Evolutionary conservation across 805 yeast species (phyloP), one percentile per base, ranked within the genome.

Genomic region (Ogataea trehalophila): DNA sequence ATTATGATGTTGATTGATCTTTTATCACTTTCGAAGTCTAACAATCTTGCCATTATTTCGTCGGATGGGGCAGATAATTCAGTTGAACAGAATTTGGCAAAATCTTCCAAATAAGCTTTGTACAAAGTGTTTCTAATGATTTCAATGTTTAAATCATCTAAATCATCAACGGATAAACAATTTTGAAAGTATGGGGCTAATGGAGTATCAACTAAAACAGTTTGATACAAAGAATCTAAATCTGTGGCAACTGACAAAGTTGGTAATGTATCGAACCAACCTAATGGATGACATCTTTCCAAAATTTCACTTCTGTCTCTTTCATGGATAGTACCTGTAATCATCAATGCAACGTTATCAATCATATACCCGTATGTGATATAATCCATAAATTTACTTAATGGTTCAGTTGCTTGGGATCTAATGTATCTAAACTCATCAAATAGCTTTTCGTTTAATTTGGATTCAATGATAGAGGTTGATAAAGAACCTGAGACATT

Each of bases 211-310:
- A 94, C 85, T 49, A 94, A 74, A 14, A 94, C 99, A 1, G 95
- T 87, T 60, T 85, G 85, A 71, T 92, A 94, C 59, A 94, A 76
- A n/a, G 94, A 81, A 59, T 90, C 96, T 48, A 92, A 81, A 67
- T 92, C 98, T 2, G 97, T 89, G 42, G 98, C 97, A 43, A 92
- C 94, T 15, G 94, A 80, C 49, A 94, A 75, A 0, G 98, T 92
- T 34, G 99, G 99, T 57, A 94, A 79, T 7, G 98, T 92, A 58
- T 94, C 99, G 62, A 94, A 94, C 97, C 97, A 91, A 40, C 99
- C 99, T 58, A 94, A 75, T 0, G 99, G 99, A 65, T 94, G 96
- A 66, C 97, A 90, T 64, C 97, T 83, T 49, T 82, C 81, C 60
- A 94, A 76, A 44, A 95, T 85, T 62, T 94, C 99, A 38, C 81